These are phyloP conservation scores for Aciculosporium take DNA, from an alignment of 2,329 filamentous ascomycete genomes.

Conservation along the genomic window DNA sequence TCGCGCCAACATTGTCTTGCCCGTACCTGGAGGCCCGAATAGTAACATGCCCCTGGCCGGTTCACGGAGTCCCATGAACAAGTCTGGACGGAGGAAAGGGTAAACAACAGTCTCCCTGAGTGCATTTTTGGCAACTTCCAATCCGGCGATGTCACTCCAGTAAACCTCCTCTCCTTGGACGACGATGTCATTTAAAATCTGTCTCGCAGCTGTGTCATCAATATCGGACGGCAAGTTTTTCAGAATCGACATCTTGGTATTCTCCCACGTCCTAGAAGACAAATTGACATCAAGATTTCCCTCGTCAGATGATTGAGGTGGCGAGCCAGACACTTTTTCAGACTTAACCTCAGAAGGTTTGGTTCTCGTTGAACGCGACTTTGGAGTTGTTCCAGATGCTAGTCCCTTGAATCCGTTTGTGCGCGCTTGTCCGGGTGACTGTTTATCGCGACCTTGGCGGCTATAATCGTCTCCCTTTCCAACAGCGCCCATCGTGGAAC, in stretches of 20 bases:
- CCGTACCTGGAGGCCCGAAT: slow-evolving; percentile 93
- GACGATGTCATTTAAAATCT: slow-evolving; percentile 93
- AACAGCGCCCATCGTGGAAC: background rate
- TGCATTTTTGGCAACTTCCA: slow-evolving; percentile 81
- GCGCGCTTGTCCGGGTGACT: slow-evolving; percentile 7
- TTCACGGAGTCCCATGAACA: slow-evolving; percentile 91
- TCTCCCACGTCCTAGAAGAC: slow-evolving; percentile 40
- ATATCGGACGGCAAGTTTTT: slow-evolving; percentile 70
- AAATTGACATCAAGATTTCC: slow-evolving; percentile 25
- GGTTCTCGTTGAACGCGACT: slow-evolving; percentile 15
- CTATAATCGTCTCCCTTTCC: slow-evolving; percentile 5
- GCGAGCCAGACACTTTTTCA: slow-evolving; percentile 30
- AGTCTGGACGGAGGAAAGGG: slow-evolving; percentile 82
- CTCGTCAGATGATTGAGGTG: slow-evolving; percentile 32
- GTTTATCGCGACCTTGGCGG: slow-evolving; percentile 11
- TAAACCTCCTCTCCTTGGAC: slow-evolving; percentile 88
- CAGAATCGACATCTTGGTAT: slow-evolving; percentile 49
- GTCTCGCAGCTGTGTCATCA: slow-evolving; percentile 68
- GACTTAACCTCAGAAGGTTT: slow-evolving; percentile 21
- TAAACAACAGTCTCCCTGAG: slow-evolving; percentile 95
- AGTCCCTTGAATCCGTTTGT: slow-evolving; percentile 13
- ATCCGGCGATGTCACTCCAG: slow-evolving; percentile 84
- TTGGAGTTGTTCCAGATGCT: slow-evolving; percentile 11
- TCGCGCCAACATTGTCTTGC: slow-evolving; percentile 94
- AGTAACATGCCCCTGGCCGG: slow-evolving; percentile 89